Conservation (phyloP, 345 rosid species). For the Eucalyptus marginata region DNA sequence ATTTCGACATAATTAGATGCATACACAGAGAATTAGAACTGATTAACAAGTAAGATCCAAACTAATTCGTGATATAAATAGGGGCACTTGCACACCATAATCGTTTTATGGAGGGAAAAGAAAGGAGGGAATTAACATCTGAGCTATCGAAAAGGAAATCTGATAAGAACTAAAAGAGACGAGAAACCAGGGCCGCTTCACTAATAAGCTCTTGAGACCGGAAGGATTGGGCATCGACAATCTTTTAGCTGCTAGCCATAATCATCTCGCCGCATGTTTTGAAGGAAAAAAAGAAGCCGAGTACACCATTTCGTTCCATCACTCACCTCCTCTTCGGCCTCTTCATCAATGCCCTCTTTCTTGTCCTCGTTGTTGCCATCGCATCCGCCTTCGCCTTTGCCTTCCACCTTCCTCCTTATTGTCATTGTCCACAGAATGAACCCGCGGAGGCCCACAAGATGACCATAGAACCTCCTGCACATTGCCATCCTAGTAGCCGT, state of each 20-base stretch:
- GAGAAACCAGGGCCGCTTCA: neutral
- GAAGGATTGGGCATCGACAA: neutral
- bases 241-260: neutral
- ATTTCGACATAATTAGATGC: neutral
- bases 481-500: neutral
- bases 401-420: neutral
- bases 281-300: neutral
- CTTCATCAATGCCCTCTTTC: neutral
- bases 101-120: neutral
- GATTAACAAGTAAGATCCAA: neutral
- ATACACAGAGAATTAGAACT: neutral
- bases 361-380: neutral
- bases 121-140: neutral
- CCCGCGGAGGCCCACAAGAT: neutral
- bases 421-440: neutral
- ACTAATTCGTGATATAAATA: neutral
- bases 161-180: neutral
- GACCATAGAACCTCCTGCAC: slow-evolving; percentile 5
- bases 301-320: neutral
- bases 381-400: neutral
- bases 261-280: neutral
- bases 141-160: neutral
- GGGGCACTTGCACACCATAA: neutral
- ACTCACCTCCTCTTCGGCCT: neutral
- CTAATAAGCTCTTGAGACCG: neutral